Evolutionary conservation across 148 eudicot species (phyloP).

Genomic region (Hydrangea macrophylla): DNA sequence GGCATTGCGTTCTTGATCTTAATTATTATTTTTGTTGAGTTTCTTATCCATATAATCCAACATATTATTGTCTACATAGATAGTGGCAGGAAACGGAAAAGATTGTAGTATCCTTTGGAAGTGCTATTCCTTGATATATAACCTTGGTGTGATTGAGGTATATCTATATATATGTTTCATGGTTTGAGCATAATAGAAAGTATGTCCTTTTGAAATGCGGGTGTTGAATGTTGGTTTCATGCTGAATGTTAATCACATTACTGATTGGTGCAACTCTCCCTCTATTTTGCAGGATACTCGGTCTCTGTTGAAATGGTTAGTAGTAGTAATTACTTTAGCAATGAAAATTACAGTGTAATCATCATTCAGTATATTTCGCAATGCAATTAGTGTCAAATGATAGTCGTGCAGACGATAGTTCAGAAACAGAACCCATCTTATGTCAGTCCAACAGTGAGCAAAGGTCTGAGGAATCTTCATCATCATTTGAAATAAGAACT

Average conservation of each 20-base stretch:
- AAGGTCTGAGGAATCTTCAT: slow-evolving; percentile 47
- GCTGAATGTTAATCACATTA: background rate
- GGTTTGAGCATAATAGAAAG: background rate
- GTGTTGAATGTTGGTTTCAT: background rate
- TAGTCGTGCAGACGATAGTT: slow-evolving; percentile 49
- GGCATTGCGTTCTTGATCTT: too few species aligned
- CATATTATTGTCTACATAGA: background rate
- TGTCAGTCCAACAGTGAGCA: slow-evolving; percentile 35
- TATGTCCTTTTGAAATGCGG: too few species aligned
- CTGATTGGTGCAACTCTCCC: slow-evolving; percentile 11
- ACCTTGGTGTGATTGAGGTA: background rate
- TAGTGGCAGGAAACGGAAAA: background rate
- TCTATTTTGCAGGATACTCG: slow-evolving; percentile 38
- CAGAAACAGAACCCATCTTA: slow-evolving; percentile 91
- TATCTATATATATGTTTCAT: background rate
- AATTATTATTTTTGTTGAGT: too few species aligned
- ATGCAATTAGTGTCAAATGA: slow-evolving; percentile 75
- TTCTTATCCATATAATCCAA: too few species aligned
- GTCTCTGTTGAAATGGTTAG: slow-evolving; percentile 47
- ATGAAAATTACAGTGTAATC: slow-evolving; percentile 38
- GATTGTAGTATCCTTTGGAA: background rate
- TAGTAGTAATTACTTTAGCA: slow-evolving; percentile 26
- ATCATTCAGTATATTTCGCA: slow-evolving; percentile 27
- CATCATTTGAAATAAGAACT: slow-evolving; percentile 71
- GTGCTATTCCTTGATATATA: background rate